Conservation (phyloP, 164 flowering plant species). For the Liquidambar formosana region DNA sequence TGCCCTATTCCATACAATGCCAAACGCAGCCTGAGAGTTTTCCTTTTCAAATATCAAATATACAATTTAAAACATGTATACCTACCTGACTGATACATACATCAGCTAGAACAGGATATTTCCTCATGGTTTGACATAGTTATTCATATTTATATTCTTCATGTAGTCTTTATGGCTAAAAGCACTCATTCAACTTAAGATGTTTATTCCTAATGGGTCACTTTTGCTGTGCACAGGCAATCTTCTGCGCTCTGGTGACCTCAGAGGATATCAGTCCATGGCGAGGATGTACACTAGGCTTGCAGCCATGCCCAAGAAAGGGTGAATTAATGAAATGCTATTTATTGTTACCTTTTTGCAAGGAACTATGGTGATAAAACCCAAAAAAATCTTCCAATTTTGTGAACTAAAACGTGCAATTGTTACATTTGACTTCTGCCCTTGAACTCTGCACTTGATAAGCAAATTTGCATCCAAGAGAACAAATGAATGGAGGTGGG, state of each 20-base stretch:
- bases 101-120: no score
- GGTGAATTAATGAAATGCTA: slow-evolving; percentile 32
- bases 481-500: no score
- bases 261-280: slow-evolving; percentile 92
- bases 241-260: slow-evolving; percentile 86
- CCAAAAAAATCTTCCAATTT: no score
- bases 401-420: no score
- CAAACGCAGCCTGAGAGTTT: no score
- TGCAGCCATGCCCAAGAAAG: slow-evolving; percentile 97
- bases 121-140: no score
- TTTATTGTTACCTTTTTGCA: background rate
- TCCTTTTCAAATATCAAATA: no score
- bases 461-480: no score
- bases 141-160: background rate
- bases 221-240: slow-evolving; percentile 52
- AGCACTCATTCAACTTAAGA: background rate
- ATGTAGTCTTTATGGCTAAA: background rate
- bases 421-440: no score
- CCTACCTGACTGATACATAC: no score
- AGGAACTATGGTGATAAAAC: background rate
- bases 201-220: background rate
- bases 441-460: no score
- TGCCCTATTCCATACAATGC: background rate
- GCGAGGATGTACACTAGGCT: slow-evolving; percentile 97
- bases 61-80: no score